phyloP scores from a whole-genome alignment of 768 basidiomycete species.

The Leccinum subgranulosum region DNA sequence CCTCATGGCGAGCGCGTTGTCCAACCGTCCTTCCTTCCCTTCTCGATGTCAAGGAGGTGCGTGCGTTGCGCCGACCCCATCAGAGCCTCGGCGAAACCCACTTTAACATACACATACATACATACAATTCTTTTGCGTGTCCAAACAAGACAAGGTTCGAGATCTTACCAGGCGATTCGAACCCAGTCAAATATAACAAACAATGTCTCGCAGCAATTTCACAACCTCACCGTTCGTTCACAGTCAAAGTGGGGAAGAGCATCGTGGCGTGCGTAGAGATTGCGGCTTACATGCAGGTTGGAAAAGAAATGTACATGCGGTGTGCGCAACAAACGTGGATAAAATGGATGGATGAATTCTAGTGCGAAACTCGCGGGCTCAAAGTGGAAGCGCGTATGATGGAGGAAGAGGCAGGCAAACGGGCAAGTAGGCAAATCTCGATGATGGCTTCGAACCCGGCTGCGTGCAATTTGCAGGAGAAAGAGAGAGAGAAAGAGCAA shows the following conservation, averaged over 20 bases:
- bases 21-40: not conserved
- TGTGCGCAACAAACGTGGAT: conserved; percentile 15
- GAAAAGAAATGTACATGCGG: conserved; percentile 3
- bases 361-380: conserved; percentile 3
- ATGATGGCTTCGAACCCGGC: not conserved
- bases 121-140: not conserved
- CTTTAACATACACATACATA: not conserved
- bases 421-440: not conserved
- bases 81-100: conserved; percentile 28
- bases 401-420: not conserved
- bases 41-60: not conserved
- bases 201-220: not conserved
- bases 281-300: conserved; percentile 12
- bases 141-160: conserved; percentile 5
- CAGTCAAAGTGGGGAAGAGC: not conserved
- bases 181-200: conserved; percentile 1
- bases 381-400: not conserved
- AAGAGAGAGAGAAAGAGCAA: not conserved
- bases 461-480: not conserved
- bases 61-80: conserved; percentile 11
- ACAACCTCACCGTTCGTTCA: conserved; percentile 9
- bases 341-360: conserved; percentile 11
- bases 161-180: conserved; percentile 22
- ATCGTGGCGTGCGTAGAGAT: conserved; percentile 17
- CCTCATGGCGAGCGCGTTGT: conserved; percentile 30